Evolutionary conservation across 345 rosid genomes (phyloP), one percentile per base, ranked within the genome.

Genomic region (Cardamine resedifolia): DNA sequence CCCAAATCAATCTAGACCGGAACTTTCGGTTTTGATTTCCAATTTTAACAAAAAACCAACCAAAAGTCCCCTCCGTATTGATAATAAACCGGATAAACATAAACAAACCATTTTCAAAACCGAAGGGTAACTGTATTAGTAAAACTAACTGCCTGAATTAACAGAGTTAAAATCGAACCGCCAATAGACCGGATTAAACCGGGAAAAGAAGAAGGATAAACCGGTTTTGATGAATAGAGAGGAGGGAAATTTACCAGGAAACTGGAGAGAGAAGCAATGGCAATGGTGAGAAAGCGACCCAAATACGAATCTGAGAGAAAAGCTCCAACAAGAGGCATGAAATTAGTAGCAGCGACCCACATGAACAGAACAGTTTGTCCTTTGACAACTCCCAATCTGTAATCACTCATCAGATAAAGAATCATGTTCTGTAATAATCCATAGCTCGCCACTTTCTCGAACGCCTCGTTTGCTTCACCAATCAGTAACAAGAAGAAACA

Each of bases 401-500:
- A 90, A 31, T 85, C 86, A 63, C 45, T 74, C 71, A 82, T 85
- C 84, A 90, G 71, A 73, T 90, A 90, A 15, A 83, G 71, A 48
- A 85, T 86, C 91, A 90, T 90, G 80, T 90, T 87, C 56, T 87
- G 82, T 49, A 78, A 3, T 53, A 90, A 50, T 21, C 96, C 96
- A 66, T 90, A 90, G 81, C 93, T 86, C 51, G 96, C 89, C 81
- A 90, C 87, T 81, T 84, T 86, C 86, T 90, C 96, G 50, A 90
- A 84, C 48, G 82, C 86, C 80, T 90, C 96, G 68, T 90, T 90
- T 56, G 79, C 96, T 90, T 28, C 49, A 63, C 49, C 48, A n/a
- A 15, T 5, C 6, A 61, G 3, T 8, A 3, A 44, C 20, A 71
- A 38, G 2, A 44, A 31, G 15, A 70, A 23, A 7, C 2, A 26